Evolutionary conservation across 176 grass and related monocot species (phyloP).

Genomic region (Poa pratensis): DNA sequence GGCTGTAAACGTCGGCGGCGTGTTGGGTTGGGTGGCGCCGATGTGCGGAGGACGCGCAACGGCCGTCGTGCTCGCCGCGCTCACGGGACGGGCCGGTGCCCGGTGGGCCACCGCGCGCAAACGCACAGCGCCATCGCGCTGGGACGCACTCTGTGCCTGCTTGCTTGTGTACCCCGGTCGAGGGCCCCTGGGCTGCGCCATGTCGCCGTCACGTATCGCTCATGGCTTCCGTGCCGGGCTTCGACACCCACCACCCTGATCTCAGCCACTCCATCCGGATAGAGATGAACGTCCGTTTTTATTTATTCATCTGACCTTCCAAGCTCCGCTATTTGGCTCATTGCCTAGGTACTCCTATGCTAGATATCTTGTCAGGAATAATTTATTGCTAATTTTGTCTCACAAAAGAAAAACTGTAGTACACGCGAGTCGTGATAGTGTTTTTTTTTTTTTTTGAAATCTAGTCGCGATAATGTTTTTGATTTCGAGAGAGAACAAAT

Average conservation of each 20-base stretch:
- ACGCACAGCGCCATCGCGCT: slow-evolving; percentile 7
- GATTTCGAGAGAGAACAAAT: background rate
- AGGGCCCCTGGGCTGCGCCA: slow-evolving; percentile 4
- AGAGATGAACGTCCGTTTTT: background rate
- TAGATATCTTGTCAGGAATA: too few species aligned
- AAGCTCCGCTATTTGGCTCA: background rate
- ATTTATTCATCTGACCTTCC: background rate
- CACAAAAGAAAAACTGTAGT: background rate
- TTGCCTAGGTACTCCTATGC: too few species aligned
- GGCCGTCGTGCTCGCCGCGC: slow-evolving; percentile 37
- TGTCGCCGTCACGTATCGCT: slow-evolving; percentile 44
- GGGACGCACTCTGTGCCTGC: background rate
- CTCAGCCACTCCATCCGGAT: slow-evolving; percentile 30
- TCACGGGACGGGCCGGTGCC: slow-evolving; percentile 39
- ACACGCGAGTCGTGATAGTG: background rate
- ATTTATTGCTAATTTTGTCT: too few species aligned
- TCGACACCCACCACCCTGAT: background rate
- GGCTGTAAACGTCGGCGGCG: background rate
- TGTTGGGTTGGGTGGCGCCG: background rate
- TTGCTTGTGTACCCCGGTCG: background rate
- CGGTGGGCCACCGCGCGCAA: slow-evolving; percentile 13
- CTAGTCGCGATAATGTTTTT: too few species aligned
- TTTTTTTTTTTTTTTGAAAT: too few species aligned
- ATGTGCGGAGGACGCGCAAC: background rate
- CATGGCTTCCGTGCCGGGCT: slow-evolving; percentile 40